phyloP scores from a whole-genome alignment of 1,284 basidiomycete genomes.

The Mycosarcoma maydis region DNA sequence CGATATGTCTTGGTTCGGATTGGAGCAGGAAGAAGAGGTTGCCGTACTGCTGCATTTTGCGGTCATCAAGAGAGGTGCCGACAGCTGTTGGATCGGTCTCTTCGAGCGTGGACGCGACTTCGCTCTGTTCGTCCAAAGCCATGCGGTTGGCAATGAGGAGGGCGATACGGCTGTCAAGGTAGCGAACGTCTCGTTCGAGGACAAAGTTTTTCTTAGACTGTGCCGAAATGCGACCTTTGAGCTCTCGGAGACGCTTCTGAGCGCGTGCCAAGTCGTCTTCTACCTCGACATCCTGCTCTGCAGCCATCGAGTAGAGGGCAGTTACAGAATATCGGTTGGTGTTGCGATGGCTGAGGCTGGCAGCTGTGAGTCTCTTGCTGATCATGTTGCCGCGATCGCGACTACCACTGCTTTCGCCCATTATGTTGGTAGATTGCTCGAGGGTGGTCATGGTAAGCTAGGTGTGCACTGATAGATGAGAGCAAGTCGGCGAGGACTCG shows the following conservation, averaged over 20 bases:
- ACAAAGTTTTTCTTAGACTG: constrained; percentile 99
- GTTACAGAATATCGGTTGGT: constrained; percentile 97
- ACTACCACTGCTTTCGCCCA: constrained; percentile 38
- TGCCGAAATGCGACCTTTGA: constrained; percentile 95
- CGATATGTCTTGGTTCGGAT: constrained; percentile 95
- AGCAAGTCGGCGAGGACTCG: not conserved
- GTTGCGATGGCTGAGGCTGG: constrained; percentile 71
- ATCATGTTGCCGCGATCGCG: constrained; percentile 42
- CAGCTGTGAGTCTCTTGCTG: constrained; percentile 47
- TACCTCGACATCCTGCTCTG: constrained; percentile 97
- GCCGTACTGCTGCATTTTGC: constrained; percentile 91
- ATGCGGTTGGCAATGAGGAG: constrained; percentile 97
- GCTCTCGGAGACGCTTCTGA: constrained; percentile 91
- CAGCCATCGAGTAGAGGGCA: constrained; percentile 95
- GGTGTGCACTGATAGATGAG: not conserved
- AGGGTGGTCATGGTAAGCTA: constrained; percentile 30
- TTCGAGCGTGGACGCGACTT: constrained; percentile 73
- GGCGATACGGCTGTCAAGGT: constrained; percentile 96
- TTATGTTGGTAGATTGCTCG: constrained; percentile 23
- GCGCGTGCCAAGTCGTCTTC: constrained; percentile 96
- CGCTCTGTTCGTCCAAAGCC: constrained; percentile 88
- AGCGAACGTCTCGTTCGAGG: constrained; percentile 95
- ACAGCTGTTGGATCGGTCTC: constrained; percentile 78
- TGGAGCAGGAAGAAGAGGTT: constrained; percentile 99
- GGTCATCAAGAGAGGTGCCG: constrained; percentile 77